These are phyloP conservation scores for Saturnispora gosingensis DNA, from an alignment of 805 yeast genomes.

Conservation along the genomic window DNA sequence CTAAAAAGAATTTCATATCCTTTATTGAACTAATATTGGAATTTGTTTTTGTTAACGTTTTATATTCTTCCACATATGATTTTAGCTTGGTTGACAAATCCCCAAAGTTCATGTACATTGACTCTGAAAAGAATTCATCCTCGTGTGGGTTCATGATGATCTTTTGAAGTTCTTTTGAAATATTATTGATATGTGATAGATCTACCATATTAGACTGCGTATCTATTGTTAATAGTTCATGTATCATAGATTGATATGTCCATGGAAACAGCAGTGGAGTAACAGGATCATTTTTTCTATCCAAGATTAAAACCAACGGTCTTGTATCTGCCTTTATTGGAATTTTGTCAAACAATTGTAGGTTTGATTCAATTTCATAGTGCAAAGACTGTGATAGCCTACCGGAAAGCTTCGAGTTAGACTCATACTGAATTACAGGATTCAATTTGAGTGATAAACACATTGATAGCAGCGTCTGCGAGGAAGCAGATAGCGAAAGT, in stretches of 20 bases:
- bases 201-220: constrained; percentile 62
- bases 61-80: constrained; percentile 74
- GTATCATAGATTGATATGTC: constrained; percentile 98
- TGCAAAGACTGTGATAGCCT: constrained; percentile 61
- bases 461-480: constrained; percentile 41
- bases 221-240: constrained; percentile 75
- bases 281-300: constrained; percentile 82
- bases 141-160: constrained; percentile 58
- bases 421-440: constrained; percentile 74
- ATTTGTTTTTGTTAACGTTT: constrained; percentile 65
- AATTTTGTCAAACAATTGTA: constrained; percentile 60
- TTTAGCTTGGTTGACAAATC: constrained; percentile 86
- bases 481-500: constrained; percentile 32
- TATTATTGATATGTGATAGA: constrained; percentile 44
- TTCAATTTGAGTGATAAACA: constrained; percentile 64
- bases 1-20: constrained; percentile 86
- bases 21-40: constrained; percentile 67
- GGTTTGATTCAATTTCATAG: constrained; percentile 46
- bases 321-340: constrained; percentile 46
- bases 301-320: constrained; percentile 67
- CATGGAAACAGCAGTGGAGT: constrained; percentile 92
- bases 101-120: constrained; percentile 88
- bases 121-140: constrained; percentile 69
- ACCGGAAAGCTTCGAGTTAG: constrained; percentile 53
- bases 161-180: constrained; percentile 49